Evolutionary conservation across 495 filamentous ascomycete genomes (phyloP).

Genomic region (Podospora conica): DNA sequence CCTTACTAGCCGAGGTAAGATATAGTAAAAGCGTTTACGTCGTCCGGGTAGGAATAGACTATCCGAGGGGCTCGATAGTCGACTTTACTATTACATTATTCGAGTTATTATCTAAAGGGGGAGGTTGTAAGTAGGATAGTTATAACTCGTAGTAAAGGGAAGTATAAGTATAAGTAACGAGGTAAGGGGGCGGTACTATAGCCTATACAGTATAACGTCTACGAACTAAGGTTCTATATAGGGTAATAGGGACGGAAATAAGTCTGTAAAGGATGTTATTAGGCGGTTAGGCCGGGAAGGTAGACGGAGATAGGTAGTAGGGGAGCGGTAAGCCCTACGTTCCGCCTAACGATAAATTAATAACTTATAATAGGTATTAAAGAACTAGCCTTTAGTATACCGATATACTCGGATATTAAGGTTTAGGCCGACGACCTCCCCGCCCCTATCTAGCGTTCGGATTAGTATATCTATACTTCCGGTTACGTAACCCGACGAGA

Average conservation of each 20-base stretch:
- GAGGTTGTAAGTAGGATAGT: background rate
- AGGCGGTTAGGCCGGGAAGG: background rate
- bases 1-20: constrained; percentile 58
- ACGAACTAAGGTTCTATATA: background rate
- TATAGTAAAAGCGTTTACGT: constrained; percentile 93
- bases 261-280: background rate
- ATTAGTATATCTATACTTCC: background rate
- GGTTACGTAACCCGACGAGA: background rate
- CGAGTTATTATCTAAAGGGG: constrained; percentile 71
- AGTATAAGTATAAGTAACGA: background rate
- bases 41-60: constrained; percentile 54
- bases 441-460: constrained; percentile 55
- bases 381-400: constrained; percentile 83
- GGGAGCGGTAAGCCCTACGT: background rate
- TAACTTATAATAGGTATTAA: constrained; percentile 80
- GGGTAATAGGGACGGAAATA: background rate
- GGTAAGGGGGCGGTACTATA: background rate
- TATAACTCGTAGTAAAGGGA: background rate
- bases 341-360: background rate
- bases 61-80: constrained; percentile 3
- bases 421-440: constrained; percentile 81
- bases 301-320: background rate
- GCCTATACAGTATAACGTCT: background rate
- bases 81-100: constrained; percentile 55
- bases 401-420: constrained; percentile 87